Evolutionary conservation across 2,329 filamentous ascomycete genomes (phyloP), one percentile per base, ranked within the genome.

Genomic region (Berkeleyomyces rouxiae): DNA sequence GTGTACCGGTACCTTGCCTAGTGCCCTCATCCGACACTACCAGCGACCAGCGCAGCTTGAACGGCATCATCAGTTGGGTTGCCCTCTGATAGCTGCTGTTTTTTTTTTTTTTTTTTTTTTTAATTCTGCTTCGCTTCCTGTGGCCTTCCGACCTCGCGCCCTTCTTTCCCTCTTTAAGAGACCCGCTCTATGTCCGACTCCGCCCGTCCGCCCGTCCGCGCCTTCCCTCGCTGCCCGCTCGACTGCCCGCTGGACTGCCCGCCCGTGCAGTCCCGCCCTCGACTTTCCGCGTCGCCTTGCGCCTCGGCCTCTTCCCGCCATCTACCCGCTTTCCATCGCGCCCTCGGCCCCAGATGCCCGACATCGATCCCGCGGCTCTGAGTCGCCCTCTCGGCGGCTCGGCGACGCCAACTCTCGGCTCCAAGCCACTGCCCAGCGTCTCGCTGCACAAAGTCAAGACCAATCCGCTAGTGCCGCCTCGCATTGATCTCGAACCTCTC

Each of bases 301-400:
- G 6, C 23, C 23, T 9, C 42, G 10, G 42, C 42, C 42, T 10
- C 6, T 53, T 53, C 31, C 3, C 47, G 9, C n/a, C 66, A 63
- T 51, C 63, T 23, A 51, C 66, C 66, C 67, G 67, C 66, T 63
- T 65, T 66, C 39, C 43, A 36, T 47, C 58, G 55, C 57, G 51
- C 49, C 53, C 39, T 46, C 44, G 9, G 11, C 46, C 68, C 69
- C 70, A 69, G 67, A 86, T 86, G 83, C 82, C 83, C 69, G 83
- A 86, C 74, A 86, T 86, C 74, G 83, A 86, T 76, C 83, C 83
- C 70, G 82, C 83, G 75, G 82, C 83, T 67, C 73, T 86, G 69
- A 85, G 82, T 77, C 81, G 82, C 69, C 80, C 82, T 66, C 74
- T 81, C 58, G 72, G 79, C 71, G 78, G 74, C 71, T 77, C 81